phyloP scores from a whole-genome alignment of 768 basidiomycete genomes.

The Mrakia frigida region DNA sequence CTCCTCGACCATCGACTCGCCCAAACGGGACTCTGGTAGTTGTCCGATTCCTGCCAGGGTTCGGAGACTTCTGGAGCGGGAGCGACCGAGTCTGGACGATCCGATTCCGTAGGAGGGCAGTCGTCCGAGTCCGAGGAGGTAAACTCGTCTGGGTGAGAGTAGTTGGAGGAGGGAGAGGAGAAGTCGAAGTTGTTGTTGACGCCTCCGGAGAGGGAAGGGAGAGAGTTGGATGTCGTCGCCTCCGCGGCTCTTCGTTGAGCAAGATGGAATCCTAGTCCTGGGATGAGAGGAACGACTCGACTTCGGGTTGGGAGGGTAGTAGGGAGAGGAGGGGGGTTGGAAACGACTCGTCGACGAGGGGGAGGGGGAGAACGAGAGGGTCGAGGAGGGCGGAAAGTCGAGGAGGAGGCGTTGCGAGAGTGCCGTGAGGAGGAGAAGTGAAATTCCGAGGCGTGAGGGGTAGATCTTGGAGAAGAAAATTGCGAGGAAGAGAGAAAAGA shows the following conservation, averaged over 20 bases:
- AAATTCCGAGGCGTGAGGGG: conserved; percentile 8
- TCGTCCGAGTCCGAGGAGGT: conserved; percentile 3
- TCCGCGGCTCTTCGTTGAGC: conserved; percentile 4
- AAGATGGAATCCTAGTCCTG: conserved; percentile 19
- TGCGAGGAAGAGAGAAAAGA: not conserved
- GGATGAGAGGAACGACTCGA: conserved; percentile 10
- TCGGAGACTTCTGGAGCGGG: not conserved
- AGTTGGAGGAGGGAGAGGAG: conserved; percentile 10
- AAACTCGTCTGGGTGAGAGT: conserved; percentile 12
- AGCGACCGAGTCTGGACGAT: not conserved
- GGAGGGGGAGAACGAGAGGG: not conserved
- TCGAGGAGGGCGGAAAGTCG: not conserved
- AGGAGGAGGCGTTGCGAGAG: not conserved
- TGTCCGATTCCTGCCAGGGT: conserved; percentile 8
- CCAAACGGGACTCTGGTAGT: conserved; percentile 21
- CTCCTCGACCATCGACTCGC: conserved; percentile 14
- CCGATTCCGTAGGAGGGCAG: not conserved
- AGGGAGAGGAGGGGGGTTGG: not conserved
- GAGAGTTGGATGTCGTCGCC: not conserved
- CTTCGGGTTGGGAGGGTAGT: not conserved
- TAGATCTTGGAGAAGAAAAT: not conserved
- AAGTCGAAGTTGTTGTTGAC: not conserved
- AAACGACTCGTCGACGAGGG: not conserved
- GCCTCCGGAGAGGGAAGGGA: conserved; percentile 6
- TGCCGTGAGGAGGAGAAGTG: not conserved